Evolutionary conservation across 768 basidiomycete genomes (phyloP).

Genomic region (Cystobasidium ongulense): DNA sequence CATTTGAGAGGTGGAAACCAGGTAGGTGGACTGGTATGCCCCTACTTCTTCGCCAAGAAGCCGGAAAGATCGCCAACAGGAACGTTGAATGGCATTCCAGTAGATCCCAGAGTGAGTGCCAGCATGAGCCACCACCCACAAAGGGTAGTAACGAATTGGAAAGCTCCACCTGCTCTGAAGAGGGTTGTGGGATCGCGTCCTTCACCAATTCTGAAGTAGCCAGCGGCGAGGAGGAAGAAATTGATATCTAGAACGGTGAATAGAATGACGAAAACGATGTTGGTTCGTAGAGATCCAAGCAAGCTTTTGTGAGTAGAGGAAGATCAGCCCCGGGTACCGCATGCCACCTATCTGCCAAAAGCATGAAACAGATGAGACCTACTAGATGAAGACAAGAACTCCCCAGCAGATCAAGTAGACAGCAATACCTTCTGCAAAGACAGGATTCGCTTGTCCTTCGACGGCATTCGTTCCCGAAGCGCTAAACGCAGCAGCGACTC

Average conservation of each 20-base stretch:
- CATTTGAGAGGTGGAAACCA: too few relatives aligned
- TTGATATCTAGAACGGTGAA: conserved; percentile 38
- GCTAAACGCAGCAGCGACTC: conserved; percentile 33
- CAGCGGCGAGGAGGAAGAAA: conserved; percentile 38
- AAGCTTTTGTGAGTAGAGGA: conserved; percentile 4
- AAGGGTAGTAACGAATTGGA: conserved; percentile 36
- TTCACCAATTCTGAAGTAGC: conserved; percentile 35
- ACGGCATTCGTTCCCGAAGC: conserved; percentile 11
- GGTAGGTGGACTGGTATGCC: too few relatives aligned
- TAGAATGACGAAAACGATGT: conserved; percentile 37
- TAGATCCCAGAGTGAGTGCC: conserved; percentile 37
- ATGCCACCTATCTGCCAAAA: neutral
- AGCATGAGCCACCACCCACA: conserved; percentile 32
- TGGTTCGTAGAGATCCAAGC: conserved; percentile 38
- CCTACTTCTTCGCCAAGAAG: conserved; percentile 34
- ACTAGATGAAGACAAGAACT: conserved; percentile 22
- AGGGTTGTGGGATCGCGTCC: conserved; percentile 10
- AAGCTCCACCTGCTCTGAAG: conserved; percentile 38
- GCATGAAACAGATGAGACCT: neutral
- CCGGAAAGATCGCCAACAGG: conserved; percentile 42
- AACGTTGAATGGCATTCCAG: conserved; percentile 39
- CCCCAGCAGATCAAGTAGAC: conserved; percentile 33
- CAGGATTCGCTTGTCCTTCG: neutral
- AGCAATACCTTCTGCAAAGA: conserved; percentile 39
- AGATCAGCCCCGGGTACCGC: neutral